Evolutionary conservation across 106 monocot species (phyloP).

Genomic region (Dendrobium chrysotoxum): DNA sequence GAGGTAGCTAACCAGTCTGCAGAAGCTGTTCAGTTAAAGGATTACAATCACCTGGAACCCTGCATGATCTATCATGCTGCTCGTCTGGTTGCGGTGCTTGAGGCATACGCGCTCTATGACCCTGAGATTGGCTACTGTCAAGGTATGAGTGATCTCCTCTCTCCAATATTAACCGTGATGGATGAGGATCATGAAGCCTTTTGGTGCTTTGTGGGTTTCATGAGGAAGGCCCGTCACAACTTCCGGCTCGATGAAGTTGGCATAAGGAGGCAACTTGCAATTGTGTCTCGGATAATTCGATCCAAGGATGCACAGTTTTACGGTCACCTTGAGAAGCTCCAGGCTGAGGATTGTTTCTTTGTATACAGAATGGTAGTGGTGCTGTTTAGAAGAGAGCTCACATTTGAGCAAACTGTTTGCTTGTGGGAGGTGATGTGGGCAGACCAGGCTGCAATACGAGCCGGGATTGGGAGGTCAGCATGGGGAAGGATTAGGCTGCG

Average conservation of each 20-base stretch:
- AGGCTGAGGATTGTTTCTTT: slow-evolving; percentile 89
- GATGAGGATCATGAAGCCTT: slow-evolving; percentile 76
- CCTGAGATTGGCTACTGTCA: slow-evolving; percentile 92
- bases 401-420: slow-evolving; percentile 73
- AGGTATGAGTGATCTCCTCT: slow-evolving; percentile 88
- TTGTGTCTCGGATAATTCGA: slow-evolving; percentile 72
- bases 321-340: slow-evolving; percentile 68
- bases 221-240: slow-evolving; percentile 83
- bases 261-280: slow-evolving; percentile 60
- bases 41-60: slow-evolving; percentile 71
- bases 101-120: slow-evolving; percentile 76
- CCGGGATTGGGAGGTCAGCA: slow-evolving; percentile 50
- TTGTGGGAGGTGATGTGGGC: slow-evolving; percentile 98
- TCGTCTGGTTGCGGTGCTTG: slow-evolving; percentile 66
- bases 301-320: slow-evolving; percentile 65
- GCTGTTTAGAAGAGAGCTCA: slow-evolving; percentile 71
- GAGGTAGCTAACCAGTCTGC: slow-evolving; percentile 40
- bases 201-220: slow-evolving; percentile 94
- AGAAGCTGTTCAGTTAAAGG: slow-evolving; percentile 42
- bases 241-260: slow-evolving; percentile 92
- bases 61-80: slow-evolving; percentile 78
- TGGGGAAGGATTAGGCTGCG: slow-evolving; percentile 58
- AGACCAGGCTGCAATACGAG: slow-evolving; percentile 77
- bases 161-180: slow-evolving; percentile 68
- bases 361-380: slow-evolving; percentile 96